Evolutionary conservation across 2,329 filamentous ascomycete species (phyloP).

Genomic region (Lomentospora prolificans): DNA sequence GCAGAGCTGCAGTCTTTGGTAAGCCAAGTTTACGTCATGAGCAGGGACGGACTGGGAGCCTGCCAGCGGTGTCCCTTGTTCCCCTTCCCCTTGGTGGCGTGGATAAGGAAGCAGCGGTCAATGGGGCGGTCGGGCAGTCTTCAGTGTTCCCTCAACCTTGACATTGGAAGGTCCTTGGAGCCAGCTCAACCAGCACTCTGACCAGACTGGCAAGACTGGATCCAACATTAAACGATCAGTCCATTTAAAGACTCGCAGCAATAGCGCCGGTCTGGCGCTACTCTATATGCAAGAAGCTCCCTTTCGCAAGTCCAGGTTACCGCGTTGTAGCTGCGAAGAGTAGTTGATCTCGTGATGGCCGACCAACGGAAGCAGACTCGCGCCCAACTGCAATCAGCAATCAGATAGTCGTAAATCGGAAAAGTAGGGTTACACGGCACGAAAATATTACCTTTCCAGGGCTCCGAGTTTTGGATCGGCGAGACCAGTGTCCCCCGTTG

Average conservation of each 20-base stretch:
- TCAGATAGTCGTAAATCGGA: not conserved
- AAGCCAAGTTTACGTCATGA: not conserved
- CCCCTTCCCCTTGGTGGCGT: not conserved
- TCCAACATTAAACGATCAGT: too few relatives aligned
- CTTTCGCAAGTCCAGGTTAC: too few relatives aligned
- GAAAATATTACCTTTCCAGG: not conserved
- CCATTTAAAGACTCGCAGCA: too few relatives aligned
- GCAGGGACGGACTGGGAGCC: not conserved
- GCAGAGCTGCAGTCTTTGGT: not conserved
- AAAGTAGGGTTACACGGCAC: conserved; percentile 3
- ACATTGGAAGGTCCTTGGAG: not conserved
- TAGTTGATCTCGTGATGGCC: not conserved
- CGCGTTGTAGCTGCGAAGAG: not conserved
- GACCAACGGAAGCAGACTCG: not conserved
- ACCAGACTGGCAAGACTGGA: too few relatives aligned
- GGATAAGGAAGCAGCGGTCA: not conserved
- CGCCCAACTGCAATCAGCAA: not conserved
- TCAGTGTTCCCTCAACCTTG: too few relatives aligned
- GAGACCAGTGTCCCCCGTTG: not conserved
- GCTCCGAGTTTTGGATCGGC: not conserved
- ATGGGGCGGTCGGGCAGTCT: not conserved
- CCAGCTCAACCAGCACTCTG: too few relatives aligned
- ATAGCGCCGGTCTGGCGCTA: not conserved
- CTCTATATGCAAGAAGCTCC: not conserved
- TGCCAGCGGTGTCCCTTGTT: not conserved